These are phyloP conservation scores for Spathaspora passalidarum DNA, from an alignment of 805 yeast species.

Conservation along the genomic window DNA sequence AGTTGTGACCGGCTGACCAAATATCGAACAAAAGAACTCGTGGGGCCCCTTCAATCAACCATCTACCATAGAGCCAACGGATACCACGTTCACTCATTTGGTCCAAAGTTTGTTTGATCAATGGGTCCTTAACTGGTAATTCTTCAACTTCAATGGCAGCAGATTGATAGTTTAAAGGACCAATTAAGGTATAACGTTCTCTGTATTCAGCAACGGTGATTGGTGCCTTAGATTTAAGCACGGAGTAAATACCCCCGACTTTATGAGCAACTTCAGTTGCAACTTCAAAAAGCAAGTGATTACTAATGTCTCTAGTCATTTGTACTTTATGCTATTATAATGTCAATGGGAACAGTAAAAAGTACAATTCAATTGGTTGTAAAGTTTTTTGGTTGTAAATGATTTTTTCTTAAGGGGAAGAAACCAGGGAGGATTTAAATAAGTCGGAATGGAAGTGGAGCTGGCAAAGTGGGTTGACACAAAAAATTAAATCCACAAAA, in stretches of 20 bases:
- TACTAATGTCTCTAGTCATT: conserved; percentile 82
- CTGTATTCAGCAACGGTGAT: conserved; percentile 92
- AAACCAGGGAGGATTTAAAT: conserved; percentile 1
- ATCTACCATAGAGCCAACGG: conserved; percentile 81
- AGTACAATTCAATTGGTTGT: conserved; percentile 1
- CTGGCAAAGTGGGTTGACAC: background rate
- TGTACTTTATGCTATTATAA: background rate
- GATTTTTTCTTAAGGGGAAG: background rate
- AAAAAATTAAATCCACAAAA: background rate
- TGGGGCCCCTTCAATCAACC: conserved; percentile 98
- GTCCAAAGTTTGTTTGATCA: conserved; percentile 60
- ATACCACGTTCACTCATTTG: conserved; percentile 84
- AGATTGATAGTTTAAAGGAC: conserved; percentile 74
- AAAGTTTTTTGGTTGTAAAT: background rate
- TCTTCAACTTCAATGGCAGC: conserved; percentile 84
- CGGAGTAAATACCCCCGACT: conserved; percentile 97
- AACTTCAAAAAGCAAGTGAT: conserved; percentile 85
- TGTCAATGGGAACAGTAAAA: background rate
- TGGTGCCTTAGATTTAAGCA: conserved; percentile 93
- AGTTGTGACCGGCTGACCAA: conserved; percentile 61
- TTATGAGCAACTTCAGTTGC: conserved; percentile 98
- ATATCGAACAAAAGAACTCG: conserved; percentile 86
- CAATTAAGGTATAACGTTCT: conserved; percentile 80
- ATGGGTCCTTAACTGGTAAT: conserved; percentile 53
- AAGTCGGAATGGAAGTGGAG: background rate